A percentile compares a stretch with the other conserved stretches of the same genome.
Evolutionary conservation across 2,329 filamentous ascomycete genomes (phyloP).

Genomic region (Paraphaeosphaeria sporulosa): DNA sequence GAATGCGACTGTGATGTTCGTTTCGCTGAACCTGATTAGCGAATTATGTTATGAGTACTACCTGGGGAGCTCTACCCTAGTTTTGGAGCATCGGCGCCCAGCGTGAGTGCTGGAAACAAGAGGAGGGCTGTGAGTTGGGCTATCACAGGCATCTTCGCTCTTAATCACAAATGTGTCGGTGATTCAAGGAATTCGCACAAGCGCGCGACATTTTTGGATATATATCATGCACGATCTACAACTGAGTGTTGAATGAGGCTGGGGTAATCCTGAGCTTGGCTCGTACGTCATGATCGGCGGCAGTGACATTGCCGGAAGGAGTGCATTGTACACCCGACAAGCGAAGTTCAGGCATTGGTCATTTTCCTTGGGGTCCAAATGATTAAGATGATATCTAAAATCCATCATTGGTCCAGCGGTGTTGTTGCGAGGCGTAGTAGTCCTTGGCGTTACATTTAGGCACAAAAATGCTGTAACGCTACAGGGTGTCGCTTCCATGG

Average conservation of each 20-base stretch:
- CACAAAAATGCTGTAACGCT: too few species aligned
- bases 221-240: neutral
- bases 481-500: too few species aligned
- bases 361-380: neutral
- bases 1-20: constrained; percentile 1
- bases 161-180: too few species aligned
- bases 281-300: constrained; percentile 7
- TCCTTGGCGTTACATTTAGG: too few species aligned
- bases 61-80: too few species aligned
- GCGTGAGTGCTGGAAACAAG: neutral
- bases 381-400: neutral
- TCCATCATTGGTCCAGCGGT: neutral
- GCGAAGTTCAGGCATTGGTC: neutral
- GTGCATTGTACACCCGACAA: neutral
- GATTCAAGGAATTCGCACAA: too few species aligned
- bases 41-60: too few species aligned
- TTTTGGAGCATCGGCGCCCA: neutral
- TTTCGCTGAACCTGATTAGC: neutral
- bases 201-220: too few species aligned
- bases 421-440: too few species aligned
- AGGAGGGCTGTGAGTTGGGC: too few species aligned
- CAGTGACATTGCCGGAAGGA: neutral
- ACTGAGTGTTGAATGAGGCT: neutral
- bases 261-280: neutral
- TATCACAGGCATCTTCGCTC: too few species aligned